Evolutionary conservation across 2,329 filamentous ascomycete species (phyloP), one percentile per base, ranked within the genome.

Genomic region (Neoascochyta sp.): DNA sequence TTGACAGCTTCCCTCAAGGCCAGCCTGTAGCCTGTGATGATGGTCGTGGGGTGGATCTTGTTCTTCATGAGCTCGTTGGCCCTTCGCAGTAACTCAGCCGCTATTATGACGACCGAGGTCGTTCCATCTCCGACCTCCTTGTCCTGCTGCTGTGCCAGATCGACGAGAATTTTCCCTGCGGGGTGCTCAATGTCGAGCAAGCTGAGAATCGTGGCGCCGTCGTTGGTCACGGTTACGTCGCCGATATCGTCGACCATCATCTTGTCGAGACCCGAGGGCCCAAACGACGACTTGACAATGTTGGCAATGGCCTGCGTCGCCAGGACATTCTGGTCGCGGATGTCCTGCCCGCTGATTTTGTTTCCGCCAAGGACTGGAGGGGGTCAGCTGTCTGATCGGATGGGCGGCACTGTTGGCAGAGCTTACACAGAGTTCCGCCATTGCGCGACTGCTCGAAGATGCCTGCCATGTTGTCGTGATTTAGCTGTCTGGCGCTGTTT

Each of bases 161-260:
- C 92, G 50, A 98, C 92, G 46, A 98, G 75, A 48, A 98, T 98
- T 78, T 95, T 96, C 62, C 92, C 92, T 34, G 92, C 92, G 32
- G 92, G 92, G 68, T 98, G 89, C 66, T 98, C 90, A 58, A 98
- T 89, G 61, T 96, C 92, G 60, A 98, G 78, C 59, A 98, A 75
- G 64, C 80, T 87, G 49, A 98, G 79, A 57, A 98, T 98, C 18
- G 92, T 98, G 32, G 92, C 92, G 60, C 92, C 92, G 67, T 98
- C 92, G 68, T 98, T 98, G 48, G 92, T 98, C 36, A 98, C 92
- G 39, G 92, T 98, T 37, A 98, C 92, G 71, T 98, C 92, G 60
- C 92, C 92, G 65, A 98, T 96, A 64, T 98, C 92, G 70, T 98
- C 92, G 54, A 98, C 92, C 92, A 98, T 96, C 92, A 98, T 98